phyloP scores from a whole-genome alignment of 805 yeast genomes.

The Starmerella scarabaei region DNA sequence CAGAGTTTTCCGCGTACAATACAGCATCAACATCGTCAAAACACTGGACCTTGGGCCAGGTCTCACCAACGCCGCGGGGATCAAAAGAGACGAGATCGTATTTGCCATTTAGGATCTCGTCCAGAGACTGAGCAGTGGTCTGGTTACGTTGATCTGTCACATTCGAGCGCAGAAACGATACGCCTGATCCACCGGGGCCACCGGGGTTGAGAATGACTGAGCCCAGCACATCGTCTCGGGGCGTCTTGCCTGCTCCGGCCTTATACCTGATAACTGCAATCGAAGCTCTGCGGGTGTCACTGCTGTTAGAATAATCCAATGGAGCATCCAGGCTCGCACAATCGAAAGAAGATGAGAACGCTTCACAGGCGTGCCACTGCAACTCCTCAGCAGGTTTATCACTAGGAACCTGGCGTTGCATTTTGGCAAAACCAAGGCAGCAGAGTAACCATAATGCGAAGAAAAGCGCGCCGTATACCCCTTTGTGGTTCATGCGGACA shows the following conservation, averaged over 20 bases:
- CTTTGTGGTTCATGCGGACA: too few relatives aligned
- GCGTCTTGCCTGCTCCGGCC: conserved; percentile 13
- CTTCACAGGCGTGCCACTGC: conserved; percentile 3
- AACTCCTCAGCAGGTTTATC: too few relatives aligned
- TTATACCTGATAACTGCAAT: conserved; percentile 9
- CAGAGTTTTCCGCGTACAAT: neutral
- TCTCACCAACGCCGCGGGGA: conserved; percentile 20
- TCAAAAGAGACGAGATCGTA: conserved; percentile 20
- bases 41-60: conserved; percentile 16
- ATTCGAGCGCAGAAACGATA: conserved; percentile 3
- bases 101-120: conserved; percentile 8
- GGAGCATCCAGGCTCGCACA: conserved; percentile 10
- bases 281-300: conserved; percentile 9
- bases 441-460: too few relatives aligned
- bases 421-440: too few relatives aligned
- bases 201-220: conserved; percentile 21
- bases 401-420: too few relatives aligned
- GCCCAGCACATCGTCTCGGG: conserved; percentile 14
- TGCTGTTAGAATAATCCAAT: conserved; percentile 8
- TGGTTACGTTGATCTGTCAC: neutral
- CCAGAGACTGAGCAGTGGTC: conserved; percentile 9
- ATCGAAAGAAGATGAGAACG: neutral
- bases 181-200: conserved; percentile 22
- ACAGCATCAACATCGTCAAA: neutral
- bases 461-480: too few relatives aligned